Conservation (phyloP, 306 rosid genomes). For the Inga oerstediana region DNA sequence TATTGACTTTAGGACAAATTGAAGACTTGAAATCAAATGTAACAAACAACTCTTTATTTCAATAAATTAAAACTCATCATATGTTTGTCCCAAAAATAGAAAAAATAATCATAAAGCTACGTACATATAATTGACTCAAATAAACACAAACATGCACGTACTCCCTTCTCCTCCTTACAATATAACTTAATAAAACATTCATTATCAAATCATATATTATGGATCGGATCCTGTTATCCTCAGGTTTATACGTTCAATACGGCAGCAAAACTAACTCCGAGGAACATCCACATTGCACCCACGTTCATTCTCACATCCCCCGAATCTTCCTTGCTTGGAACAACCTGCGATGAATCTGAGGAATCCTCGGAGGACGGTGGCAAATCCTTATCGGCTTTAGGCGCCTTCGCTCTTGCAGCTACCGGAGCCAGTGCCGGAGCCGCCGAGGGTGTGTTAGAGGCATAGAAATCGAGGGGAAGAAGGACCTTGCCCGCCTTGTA, state of each 20-base stretch:
- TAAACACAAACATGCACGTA: neutral
- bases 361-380: constrained; percentile 19
- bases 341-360: constrained; percentile 29
- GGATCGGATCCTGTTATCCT: neutral
- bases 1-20: no score
- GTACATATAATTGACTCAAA: neutral
- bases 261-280: constrained; percentile 26
- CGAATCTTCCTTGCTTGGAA: constrained; percentile 6
- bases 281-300: constrained; percentile 16
- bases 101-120: no score
- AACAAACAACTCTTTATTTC: neutral
- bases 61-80: neutral
- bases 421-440: constrained; percentile 34
- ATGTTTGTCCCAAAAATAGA: no score
- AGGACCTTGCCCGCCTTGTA: constrained; percentile 65
- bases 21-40: neutral
- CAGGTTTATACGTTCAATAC: neutral
- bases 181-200: neutral
- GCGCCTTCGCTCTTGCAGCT: neutral
- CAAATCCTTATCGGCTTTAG: constrained; percentile 36
- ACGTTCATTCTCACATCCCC: constrained; percentile 3
- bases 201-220: neutral
- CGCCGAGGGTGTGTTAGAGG: constrained; percentile 30
- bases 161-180: neutral
- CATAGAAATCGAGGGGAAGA: constrained; percentile 55